Evolutionary conservation across 1,139 yeast species (phyloP).

Genomic region (Pichia sp.): DNA sequence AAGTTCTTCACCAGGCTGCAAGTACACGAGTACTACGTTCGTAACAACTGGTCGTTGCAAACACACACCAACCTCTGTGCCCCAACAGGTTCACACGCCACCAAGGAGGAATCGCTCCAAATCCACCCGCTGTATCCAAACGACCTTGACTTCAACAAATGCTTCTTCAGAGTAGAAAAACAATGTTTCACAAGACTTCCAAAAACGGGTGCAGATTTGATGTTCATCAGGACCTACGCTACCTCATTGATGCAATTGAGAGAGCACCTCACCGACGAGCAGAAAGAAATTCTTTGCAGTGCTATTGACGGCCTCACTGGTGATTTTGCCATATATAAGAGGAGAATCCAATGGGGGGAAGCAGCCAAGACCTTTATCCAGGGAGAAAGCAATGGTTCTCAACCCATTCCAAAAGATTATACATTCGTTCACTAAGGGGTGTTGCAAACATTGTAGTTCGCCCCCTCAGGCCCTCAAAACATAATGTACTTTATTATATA

Average conservation of each 20-base stretch:
- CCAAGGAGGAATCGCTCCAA: not conserved
- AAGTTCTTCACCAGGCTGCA: not conserved
- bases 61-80: not conserved
- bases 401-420: not conserved
- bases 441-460: too few species aligned
- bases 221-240: not conserved
- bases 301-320: not conserved
- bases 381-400: not conserved
- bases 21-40: not conserved
- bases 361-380: not conserved
- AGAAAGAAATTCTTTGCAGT: not conserved
- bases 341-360: not conserved
- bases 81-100: not conserved
- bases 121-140: not conserved
- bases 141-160: not conserved
- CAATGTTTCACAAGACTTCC: conserved; percentile 2
- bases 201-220: not conserved
- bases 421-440: too few species aligned
- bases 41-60: not conserved
- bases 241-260: not conserved
- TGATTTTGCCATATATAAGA: not conserved
- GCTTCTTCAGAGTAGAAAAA: conserved; percentile 1
- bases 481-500: too few species aligned
- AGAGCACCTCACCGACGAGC: not conserved
- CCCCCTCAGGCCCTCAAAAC: too few species aligned